Evolutionary conservation across 176 grass and related monocot species (phyloP), one percentile per base, ranked within the genome.

Genomic region (Bolboschoenus planiculmis): DNA sequence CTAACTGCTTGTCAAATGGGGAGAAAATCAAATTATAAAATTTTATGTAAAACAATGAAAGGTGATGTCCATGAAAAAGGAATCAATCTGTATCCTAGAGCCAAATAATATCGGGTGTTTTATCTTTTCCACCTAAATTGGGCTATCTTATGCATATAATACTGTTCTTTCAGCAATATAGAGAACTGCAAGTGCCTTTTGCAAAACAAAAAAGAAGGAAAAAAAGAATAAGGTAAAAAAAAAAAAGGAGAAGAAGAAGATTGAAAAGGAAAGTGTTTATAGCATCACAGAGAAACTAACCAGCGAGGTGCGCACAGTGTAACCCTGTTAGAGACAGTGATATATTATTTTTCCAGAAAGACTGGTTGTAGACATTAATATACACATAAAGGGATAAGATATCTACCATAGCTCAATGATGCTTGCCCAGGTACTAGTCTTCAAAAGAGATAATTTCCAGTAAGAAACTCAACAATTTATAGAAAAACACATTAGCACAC

Each of bases 391-490:
- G 37, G 66, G 24, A 75, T 85, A 43, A 47, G 58, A 56, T 86
- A 23, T 90, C 55, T 85, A 94, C 95, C 95, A 88, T 94, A 97
- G 74, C 95, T 97, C 74, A 91, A 83, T 80, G 85, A 84, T 20
- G 95, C 95, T 81, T 92, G 92, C 62, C 95, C 90, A 91, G 95
- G 92, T 62, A 97, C 81, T 80, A 97, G 92, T 77, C 95, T 97
- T 94, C 85, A 89, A 20, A 80, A 74, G 51, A 81, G 53, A 82
- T 54, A 24, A 84, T 81, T 81, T 82, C 60, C 53, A 62, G 39
- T 18, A 63, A 83, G 24, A 83, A 82, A 34, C 14, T 36, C 29
- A 24, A 47, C 16, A 65, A 23, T 86, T 79, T n/a, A 80, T 23
- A 23, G 48, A 13, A 85, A 64, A 87, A 86, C 33, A 72, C 40